Evolutionary conservation across 257 asterid species (phyloP).

Genomic region (Nicotiana paniculata): DNA sequence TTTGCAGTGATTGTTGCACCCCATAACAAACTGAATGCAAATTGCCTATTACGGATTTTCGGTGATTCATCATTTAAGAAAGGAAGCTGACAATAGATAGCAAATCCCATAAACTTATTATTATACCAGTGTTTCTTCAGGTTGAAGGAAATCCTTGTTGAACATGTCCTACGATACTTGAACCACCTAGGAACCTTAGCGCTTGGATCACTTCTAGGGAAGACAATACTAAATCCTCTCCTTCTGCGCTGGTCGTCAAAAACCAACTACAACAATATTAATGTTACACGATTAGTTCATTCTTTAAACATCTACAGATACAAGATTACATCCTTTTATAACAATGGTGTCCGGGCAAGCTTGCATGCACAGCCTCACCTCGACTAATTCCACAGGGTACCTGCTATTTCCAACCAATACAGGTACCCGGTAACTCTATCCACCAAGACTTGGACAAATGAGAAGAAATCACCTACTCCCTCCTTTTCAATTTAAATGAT

Average conservation of each 20-base stretch:
- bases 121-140: not conserved
- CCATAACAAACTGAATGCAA: not conserved
- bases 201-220: not conserved
- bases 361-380: too few relatives aligned
- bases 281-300: not conserved
- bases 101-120: not conserved
- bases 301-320: not conserved
- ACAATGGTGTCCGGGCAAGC: too few relatives aligned
- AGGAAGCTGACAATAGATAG: not conserved
- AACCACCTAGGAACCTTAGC: not conserved
- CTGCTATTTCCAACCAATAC: too few relatives aligned
- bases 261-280: not conserved
- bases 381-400: too few relatives aligned
- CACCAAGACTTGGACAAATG: too few relatives aligned
- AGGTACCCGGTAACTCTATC: too few relatives aligned
- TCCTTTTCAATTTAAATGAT: too few relatives aligned
- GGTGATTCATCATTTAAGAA: not conserved
- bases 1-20: not conserved
- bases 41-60: too few relatives aligned
- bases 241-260: not conserved
- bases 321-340: not conserved
- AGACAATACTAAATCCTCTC: not conserved
- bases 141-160: not conserved
- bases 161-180: not conserved
- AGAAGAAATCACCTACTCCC: too few relatives aligned